Evolutionary conservation across 2,329 filamentous ascomycete species (phyloP).

Genomic region (Apiospora malaysiana): DNA sequence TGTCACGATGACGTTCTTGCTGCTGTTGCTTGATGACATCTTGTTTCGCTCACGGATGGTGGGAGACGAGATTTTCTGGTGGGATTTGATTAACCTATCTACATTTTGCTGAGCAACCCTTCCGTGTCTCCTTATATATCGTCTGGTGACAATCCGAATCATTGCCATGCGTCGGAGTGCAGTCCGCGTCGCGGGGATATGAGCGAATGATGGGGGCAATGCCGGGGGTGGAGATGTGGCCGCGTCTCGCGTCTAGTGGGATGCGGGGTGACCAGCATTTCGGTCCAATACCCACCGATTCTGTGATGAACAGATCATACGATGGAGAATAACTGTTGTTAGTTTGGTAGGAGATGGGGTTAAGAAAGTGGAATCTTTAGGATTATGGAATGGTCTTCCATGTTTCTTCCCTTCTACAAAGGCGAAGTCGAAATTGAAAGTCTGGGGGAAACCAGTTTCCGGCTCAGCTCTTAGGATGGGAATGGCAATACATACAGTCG

Average conservation of each 20-base stretch:
- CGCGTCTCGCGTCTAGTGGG: conserved; percentile 14
- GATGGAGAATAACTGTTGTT: background rate
- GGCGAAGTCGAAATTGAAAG: background rate
- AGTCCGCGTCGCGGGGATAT: conserved; percentile 15
- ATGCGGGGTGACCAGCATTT: conserved; percentile 15
- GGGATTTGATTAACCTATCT: background rate
- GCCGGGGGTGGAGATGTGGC: conserved; percentile 7
- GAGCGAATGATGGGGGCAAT: conserved; percentile 6
- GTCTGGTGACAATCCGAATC: background rate
- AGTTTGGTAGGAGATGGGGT: background rate
- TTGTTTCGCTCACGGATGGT: background rate
- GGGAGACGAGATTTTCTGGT: too few relatives aligned
- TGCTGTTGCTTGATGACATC: conserved; percentile 24
- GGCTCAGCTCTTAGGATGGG: background rate
- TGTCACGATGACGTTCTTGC: conserved; percentile 43
- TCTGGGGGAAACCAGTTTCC: background rate
- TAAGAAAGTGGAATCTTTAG: background rate
- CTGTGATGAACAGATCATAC: background rate
- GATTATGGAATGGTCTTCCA: background rate
- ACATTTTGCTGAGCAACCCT: background rate
- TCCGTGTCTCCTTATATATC: background rate
- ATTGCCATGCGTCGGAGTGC: conserved; percentile 1
- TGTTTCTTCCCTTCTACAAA: background rate
- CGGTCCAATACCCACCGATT: conserved; percentile 11
- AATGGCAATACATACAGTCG: too few relatives aligned